Percentiles rank a stretch among this genome's conserved stretches.
These are phyloP conservation scores for Pseudopithomyces maydicus DNA, from an alignment of 2,329 filamentous ascomycete species.

Conservation along the genomic window DNA sequence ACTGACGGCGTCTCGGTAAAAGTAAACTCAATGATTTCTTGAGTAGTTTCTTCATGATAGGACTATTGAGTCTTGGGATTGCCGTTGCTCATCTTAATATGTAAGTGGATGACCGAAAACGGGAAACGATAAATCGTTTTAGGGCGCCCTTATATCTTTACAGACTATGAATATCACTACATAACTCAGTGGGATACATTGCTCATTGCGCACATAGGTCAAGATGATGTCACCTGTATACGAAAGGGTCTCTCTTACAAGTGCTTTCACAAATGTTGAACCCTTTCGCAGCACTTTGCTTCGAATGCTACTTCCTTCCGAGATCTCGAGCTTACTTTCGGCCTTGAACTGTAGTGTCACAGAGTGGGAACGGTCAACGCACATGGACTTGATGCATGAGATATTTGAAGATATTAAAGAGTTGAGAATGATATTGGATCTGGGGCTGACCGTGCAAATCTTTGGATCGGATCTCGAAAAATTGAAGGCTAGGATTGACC, in stretches of 20 bases:
- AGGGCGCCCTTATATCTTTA: no score
- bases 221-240: background rate
- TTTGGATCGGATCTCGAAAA: background rate
- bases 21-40: background rate
- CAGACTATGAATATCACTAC: no score
- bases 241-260: background rate
- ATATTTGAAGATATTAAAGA: slow-evolving; percentile 1
- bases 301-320: slow-evolving; percentile 1
- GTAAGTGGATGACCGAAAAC: no score
- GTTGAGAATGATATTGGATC: background rate
- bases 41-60: no score
- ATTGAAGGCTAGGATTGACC: background rate
- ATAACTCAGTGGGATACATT: no score
- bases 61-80: no score
- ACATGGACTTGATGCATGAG: slow-evolving; percentile 8
- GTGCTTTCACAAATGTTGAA: background rate
- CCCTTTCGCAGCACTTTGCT: background rate
- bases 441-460: background rate
- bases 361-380: background rate
- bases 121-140: no score
- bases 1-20: background rate
- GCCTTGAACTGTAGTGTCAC: background rate
- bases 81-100: no score
- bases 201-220: no score
- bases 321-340: background rate